Conservation (phyloP, 2,329 filamentous ascomycete genomes). For the Fusarium oxysporum region DNA sequence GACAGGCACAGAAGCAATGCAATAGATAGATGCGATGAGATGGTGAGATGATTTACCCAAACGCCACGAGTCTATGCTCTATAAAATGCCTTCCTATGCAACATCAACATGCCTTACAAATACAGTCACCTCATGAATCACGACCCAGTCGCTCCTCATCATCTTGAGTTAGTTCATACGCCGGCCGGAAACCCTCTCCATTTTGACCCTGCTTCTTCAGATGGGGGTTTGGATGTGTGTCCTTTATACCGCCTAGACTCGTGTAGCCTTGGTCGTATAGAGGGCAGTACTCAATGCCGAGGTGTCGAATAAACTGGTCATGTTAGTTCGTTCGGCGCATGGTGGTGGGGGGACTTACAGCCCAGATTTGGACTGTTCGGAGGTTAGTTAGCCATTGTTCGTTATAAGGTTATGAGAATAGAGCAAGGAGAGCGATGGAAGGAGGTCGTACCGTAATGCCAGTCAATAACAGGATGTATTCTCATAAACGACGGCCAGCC, state of each 20-base stretch:
- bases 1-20: background rate
- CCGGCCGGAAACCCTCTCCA: conserved; percentile 70
- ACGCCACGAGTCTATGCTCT: conserved; percentile 38
- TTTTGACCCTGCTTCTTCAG: conserved; percentile 34
- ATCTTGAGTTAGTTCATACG: conserved; percentile 80
- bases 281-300: conserved; percentile 84
- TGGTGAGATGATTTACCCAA: conserved; percentile 9
- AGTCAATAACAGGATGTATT: conserved; percentile 95
- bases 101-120: conserved; percentile 24
- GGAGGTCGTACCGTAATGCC: conserved; percentile 71
- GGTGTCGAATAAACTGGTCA: conserved; percentile 79
- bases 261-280: conserved; percentile 93
- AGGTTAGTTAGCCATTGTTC: background rate
- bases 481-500: conserved; percentile 95
- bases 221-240: conserved; percentile 88
- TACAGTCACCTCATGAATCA: conserved; percentile 58
- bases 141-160: conserved; percentile 83
- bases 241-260: conserved; percentile 87
- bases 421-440: too few species aligned
- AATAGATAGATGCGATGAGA: background rate
- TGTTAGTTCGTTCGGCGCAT: conserved; percentile 23
- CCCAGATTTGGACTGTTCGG: conserved; percentile 81
- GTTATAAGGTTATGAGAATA: rapidly evolving
- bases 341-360: conserved; percentile 66
- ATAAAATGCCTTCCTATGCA: conserved; percentile 26